These are phyloP conservation scores for Leucocoprinus sp. DNA, from an alignment of 768 basidiomycete species.

Conservation along the genomic window DNA sequence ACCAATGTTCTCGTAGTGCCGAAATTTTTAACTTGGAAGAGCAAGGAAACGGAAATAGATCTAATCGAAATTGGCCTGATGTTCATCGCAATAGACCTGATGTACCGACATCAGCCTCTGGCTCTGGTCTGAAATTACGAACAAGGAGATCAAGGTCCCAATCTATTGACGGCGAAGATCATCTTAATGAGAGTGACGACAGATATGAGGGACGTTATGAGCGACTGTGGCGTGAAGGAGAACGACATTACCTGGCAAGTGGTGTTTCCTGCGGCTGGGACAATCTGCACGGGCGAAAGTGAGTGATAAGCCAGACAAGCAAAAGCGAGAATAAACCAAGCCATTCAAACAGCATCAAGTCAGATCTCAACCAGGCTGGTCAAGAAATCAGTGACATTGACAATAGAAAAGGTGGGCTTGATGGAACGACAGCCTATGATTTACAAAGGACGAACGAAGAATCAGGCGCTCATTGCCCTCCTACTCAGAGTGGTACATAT, in stretches of 20 bases:
- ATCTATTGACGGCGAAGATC: neutral
- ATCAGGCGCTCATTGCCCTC: neutral
- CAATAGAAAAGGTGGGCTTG: neutral
- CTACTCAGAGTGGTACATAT: neutral
- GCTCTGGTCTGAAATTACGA: neutral
- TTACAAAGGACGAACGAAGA: neutral
- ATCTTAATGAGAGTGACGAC: neutral
- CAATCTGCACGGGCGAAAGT: neutral
- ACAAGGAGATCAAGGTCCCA: neutral
- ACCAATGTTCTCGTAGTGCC: neutral
- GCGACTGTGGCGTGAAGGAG: slow-evolving; percentile 1
- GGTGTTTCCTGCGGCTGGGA: neutral
- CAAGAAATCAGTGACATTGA: neutral
- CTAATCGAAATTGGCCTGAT: neutral
- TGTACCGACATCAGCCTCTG: neutral
- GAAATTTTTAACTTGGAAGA: neutral
- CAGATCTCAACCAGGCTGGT: neutral
- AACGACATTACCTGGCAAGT: neutral
- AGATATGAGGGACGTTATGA: neutral
- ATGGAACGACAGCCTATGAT: neutral
- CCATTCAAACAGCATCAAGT: neutral
- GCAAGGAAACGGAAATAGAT: neutral
- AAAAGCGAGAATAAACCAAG: neutral
- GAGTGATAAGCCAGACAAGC: neutral
- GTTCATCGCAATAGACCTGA: neutral